phyloP scores from a whole-genome alignment of 2,329 filamentous ascomycete species.

The Didymella pinodella region DNA sequence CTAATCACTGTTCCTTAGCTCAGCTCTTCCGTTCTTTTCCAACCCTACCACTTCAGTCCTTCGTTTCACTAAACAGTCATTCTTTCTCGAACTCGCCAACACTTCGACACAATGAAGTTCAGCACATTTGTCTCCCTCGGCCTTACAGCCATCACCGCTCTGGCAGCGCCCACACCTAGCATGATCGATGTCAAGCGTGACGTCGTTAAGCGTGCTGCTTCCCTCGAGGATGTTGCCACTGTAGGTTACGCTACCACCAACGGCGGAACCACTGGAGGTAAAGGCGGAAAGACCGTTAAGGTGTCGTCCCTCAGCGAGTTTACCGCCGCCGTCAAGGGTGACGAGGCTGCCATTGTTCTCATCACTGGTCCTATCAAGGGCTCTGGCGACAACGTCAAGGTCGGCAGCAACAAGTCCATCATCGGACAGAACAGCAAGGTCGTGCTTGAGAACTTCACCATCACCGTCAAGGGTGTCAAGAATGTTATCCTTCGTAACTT shows the following conservation, averaged over 20 bases:
- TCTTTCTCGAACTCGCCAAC: constrained; percentile 22
- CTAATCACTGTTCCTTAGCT: constrained; percentile 19
- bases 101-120: constrained; percentile 42
- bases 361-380: constrained; percentile 57
- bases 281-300: constrained; percentile 46
- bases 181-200: constrained; percentile 29
- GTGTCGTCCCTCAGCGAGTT: constrained; percentile 52
- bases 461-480: constrained; percentile 57
- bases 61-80: constrained; percentile 26
- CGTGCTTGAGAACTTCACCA: constrained; percentile 56
- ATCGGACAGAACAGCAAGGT: constrained; percentile 59
- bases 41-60: constrained; percentile 22
- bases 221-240: constrained; percentile 39
- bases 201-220: constrained; percentile 40
- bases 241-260: constrained; percentile 47
- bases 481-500: constrained; percentile 68
- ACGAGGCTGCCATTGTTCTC: constrained; percentile 56
- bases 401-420: constrained; percentile 61
- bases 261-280: constrained; percentile 52
- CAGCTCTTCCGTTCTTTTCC: constrained; percentile 32
- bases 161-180: constrained; percentile 45
- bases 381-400: constrained; percentile 52
- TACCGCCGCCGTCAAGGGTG: constrained; percentile 54
- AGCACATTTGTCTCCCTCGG: constrained; percentile 40
- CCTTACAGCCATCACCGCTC: constrained; percentile 41